Percentiles rank a stretch among this genome's conserved stretches.
These are phyloP conservation scores for Diaporthe sp. DNA, from an alignment of 2,329 filamentous ascomycete genomes.

Conservation along the genomic window DNA sequence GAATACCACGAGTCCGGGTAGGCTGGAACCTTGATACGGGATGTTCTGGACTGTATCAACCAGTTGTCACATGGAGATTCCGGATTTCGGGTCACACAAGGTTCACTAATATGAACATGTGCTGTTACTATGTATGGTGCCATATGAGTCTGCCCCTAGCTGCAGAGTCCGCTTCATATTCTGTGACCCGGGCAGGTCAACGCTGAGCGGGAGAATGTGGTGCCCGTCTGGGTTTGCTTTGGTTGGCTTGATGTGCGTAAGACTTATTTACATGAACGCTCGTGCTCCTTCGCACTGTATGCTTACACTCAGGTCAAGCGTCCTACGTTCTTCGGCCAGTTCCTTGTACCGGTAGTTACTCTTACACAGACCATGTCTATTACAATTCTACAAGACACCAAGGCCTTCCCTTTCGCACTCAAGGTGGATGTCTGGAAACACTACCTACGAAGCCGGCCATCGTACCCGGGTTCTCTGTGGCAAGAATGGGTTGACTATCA, in stretches of 20 bases:
- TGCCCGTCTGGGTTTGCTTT: too few species aligned
- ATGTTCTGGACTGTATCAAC: not conserved
- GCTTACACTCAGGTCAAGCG: too few species aligned
- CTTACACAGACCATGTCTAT: not conserved
- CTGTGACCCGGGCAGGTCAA: not conserved
- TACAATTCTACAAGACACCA: not conserved
- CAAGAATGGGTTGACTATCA: constrained; percentile 30
- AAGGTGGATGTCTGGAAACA: constrained; percentile 26
- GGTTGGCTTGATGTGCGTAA: not conserved
- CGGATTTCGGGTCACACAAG: not conserved
- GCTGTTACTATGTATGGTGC: too few species aligned
- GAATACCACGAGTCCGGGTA: not conserved
- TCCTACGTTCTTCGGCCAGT: too few species aligned
- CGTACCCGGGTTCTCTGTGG: constrained; percentile 32
- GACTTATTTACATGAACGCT: not conserved
- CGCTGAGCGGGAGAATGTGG: not conserved
- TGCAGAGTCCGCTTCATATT: not conserved
- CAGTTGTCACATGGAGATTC: not conserved
- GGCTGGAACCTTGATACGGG: not conserved
- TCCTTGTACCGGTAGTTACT: not conserved
- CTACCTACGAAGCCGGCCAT: constrained; percentile 28
- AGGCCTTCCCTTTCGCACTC: not conserved
- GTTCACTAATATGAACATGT: not conserved
- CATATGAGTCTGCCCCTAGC: not conserved
- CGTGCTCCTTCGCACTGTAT: too few species aligned